phyloP scores from a whole-genome alignment of 306 rosid species.

The Castanea mollissima region DNA sequence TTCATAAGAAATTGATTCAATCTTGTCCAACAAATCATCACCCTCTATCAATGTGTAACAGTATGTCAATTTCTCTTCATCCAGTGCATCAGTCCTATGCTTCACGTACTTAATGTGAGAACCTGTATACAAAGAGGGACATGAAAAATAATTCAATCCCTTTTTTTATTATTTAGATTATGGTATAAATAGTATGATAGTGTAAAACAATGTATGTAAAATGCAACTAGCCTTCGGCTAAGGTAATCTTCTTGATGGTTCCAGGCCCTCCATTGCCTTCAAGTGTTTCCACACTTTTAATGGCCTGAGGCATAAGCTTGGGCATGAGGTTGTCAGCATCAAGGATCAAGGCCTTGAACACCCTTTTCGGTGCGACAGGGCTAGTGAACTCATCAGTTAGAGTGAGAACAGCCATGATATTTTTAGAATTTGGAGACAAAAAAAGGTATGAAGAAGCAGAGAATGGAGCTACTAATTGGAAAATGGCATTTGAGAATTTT shows the following conservation, averaged over 20 bases:
- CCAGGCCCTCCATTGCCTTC: constrained; percentile 74
- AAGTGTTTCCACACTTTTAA: constrained; percentile 38
- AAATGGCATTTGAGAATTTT: not conserved
- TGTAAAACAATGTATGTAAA: not conserved
- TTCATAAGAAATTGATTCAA: constrained; percentile 33
- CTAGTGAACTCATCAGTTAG: constrained; percentile 32
- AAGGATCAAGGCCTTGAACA: constrained; percentile 70
- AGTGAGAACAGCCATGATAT: constrained; percentile 21
- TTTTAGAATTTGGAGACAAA: not conserved
- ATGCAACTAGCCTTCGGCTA: constrained; percentile 40
- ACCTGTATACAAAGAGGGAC: constrained; percentile 20
- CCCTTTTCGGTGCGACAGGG: constrained; percentile 32
- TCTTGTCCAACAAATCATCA: constrained; percentile 18
- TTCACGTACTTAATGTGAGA: constrained; percentile 25
- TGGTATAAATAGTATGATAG: not conserved
- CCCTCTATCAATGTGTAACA: constrained; percentile 30
- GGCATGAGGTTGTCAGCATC: constrained; percentile 55
- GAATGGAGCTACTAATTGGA: not conserved
- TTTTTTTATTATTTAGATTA: not conserved
- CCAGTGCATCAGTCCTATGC: constrained; percentile 38
- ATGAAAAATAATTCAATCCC: not conserved
- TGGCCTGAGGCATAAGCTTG: constrained; percentile 50
- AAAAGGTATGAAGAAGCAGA: not conserved
- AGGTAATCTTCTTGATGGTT: constrained; percentile 55
- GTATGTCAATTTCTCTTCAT: constrained; percentile 32